Evolutionary conservation across 2,329 filamentous ascomycete species (phyloP), one percentile per base, ranked within the genome.

Genomic region (Claviceps digitariae): DNA sequence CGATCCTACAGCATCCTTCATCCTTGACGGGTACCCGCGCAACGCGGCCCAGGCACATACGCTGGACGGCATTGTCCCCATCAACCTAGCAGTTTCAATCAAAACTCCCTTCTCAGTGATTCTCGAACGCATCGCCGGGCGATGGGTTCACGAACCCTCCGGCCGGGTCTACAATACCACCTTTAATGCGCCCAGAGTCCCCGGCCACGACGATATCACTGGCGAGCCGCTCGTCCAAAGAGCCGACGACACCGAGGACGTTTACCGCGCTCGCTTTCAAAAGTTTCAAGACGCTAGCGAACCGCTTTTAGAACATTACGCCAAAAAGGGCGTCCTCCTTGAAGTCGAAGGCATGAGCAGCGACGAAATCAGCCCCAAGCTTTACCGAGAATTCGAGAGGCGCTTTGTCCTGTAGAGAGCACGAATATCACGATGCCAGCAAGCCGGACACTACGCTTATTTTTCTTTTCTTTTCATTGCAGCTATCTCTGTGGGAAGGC

Each of bases 1-100:
- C 44, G 78, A 85, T 57, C 86, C 90, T 0, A 74, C 81, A 1
- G 89, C 90, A 9, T 95, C 90, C 1, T 97, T 96, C 68, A 86
- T 98, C 58, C 84, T 98, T 52, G 93, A 98, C 66, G 93, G 93
- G 17, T 98, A 97, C 69, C 93, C 93, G 2, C 86, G 93, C 59
- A 98, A 88, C 7, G 86, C 87, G 1, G 66, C 74, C 3, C 93
- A 98, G 70, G 93, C 90, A 29, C 68, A 72, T 44, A 83, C 83
- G 54, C 78, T 97, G 48, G 90, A 95, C 65, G 72, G 74, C 47
- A 76, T 96, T 36, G 80, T 97, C 34, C 90, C 91, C n/a, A 90
- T 98, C 67, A 98, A 98, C 69, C 79, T 96, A 56, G 93, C 90
- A 49, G 84, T 96, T 55, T 89, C 87, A 53, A 76, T 97, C 60